These are phyloP conservation scores for Apostasia ramifera DNA, from an alignment of 106 monocot genomes.

Conservation along the genomic window DNA sequence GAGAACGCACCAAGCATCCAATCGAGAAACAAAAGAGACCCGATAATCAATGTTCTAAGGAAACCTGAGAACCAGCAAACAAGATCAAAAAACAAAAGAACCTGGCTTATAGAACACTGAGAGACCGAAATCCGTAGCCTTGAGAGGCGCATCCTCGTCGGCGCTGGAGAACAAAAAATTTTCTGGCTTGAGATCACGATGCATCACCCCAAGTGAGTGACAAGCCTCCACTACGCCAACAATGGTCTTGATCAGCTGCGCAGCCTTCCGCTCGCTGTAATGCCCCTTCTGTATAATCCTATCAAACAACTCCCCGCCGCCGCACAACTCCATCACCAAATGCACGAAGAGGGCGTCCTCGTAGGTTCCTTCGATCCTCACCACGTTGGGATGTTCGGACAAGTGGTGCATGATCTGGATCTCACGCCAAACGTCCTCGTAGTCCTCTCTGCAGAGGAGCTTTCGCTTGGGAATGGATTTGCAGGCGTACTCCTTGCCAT, in stretches of 20 bases:
- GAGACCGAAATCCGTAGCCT: neutral
- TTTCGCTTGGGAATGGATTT: constrained; percentile 27
- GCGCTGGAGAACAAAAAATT: constrained; percentile 13
- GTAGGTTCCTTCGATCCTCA: constrained; percentile 23
- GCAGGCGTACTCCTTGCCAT: constrained; percentile 25
- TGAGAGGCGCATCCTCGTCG: constrained; percentile 10
- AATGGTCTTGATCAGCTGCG: constrained; percentile 20
- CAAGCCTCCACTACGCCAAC: constrained; percentile 3
- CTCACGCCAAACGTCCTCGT: constrained; percentile 33
- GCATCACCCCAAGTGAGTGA: no score
- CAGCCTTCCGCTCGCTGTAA: constrained; percentile 22
- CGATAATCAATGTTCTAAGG: neutral
- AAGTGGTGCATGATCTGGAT: constrained; percentile 39
- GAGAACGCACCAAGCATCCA: no score
- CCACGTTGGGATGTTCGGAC: constrained; percentile 28
- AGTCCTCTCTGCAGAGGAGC: constrained; percentile 31
- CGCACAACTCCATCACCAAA: constrained; percentile 23
- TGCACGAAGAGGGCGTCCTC: constrained; percentile 27
- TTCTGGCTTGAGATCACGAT: constrained; percentile 14
- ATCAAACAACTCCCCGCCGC: constrained; percentile 24
- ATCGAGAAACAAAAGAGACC: neutral
- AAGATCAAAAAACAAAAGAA: neutral
- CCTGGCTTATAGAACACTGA: constrained; percentile 19
- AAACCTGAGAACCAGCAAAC: neutral
- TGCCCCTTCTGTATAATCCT: constrained; percentile 34